Conservation (phyloP, 2,329 filamentous ascomycete species). For the Thielaviopsis musarum region DNA sequence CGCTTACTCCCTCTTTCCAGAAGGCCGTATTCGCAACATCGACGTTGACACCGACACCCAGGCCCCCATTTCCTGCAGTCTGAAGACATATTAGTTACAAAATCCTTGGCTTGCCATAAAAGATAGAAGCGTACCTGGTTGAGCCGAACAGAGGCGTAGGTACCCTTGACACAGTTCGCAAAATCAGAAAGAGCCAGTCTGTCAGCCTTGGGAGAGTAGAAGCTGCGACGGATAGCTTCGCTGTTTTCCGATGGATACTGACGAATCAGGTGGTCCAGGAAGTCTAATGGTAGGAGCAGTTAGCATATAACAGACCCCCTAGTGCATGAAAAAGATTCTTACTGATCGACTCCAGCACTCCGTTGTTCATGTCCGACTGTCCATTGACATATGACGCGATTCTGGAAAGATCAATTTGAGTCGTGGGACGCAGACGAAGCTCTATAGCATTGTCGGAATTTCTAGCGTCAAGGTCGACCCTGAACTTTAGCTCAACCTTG, state of each 20-base stretch:
- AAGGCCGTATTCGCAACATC: constrained; percentile 89
- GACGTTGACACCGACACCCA: constrained; percentile 64
- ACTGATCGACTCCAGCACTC: constrained; percentile 61
- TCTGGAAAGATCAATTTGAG: constrained; percentile 48
- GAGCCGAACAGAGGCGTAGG: constrained; percentile 71
- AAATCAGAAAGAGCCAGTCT: constrained; percentile 33
- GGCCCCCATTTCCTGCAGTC: constrained; percentile 22
- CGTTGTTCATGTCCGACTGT: constrained; percentile 41
- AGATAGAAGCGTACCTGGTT: constrained; percentile 28
- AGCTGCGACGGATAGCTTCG: constrained; percentile 62
- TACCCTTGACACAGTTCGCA: constrained; percentile 71
- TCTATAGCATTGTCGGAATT: constrained; percentile 33
- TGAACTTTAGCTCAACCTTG: constrained; percentile 31
- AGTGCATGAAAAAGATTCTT: neutral
- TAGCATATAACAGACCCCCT: neutral
- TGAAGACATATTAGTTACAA: neutral
- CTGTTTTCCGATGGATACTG: constrained; percentile 55
- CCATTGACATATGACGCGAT: constrained; percentile 51
- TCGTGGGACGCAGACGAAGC: constrained; percentile 47
- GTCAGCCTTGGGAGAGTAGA: constrained; percentile 45
- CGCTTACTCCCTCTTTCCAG: constrained; percentile 36
- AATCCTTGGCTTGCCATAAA: neutral
- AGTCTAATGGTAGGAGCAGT: constrained; percentile 26
- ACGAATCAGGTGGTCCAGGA: constrained; percentile 77
- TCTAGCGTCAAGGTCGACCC: constrained; percentile 54